Evolutionary conservation across 352 stramenopile species (phyloP).

Genomic region (Phytophthora syringae): DNA sequence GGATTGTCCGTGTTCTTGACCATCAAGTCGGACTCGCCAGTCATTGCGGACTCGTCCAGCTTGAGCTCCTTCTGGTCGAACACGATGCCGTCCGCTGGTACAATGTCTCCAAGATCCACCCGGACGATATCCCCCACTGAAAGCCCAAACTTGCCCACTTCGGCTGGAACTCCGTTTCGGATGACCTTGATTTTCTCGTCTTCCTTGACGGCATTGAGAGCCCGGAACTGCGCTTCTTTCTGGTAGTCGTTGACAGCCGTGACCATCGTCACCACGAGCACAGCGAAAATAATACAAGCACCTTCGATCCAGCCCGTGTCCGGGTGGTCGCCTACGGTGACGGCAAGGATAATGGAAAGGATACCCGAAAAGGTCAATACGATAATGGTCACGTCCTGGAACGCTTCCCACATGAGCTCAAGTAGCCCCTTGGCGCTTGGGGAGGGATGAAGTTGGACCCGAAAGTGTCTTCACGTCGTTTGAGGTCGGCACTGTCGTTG

Average conservation of each 20-base stretch:
- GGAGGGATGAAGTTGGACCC: constrained; percentile 77
- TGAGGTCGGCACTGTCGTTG: constrained; percentile 51
- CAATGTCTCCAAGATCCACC: constrained; percentile 85
- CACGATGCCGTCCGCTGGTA: constrained; percentile 91
- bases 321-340: constrained; percentile 62
- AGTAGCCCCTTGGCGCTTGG: constrained; percentile 55
- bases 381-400: constrained; percentile 85
- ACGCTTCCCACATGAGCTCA: constrained; percentile 91
- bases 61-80: constrained; percentile 91
- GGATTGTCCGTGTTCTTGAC: constrained; percentile 86
- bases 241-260: constrained; percentile 93
- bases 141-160: constrained; percentile 81
- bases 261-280: constrained; percentile 92
- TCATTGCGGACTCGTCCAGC: constrained; percentile 93
- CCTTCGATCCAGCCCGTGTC: constrained; percentile 91
- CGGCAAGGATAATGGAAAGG: constrained; percentile 58
- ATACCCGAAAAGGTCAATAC: constrained; percentile 60
- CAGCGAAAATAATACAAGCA: constrained; percentile 90
- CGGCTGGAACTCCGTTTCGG: constrained; percentile 63
- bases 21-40: constrained; percentile 92
- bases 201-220: constrained; percentile 86
- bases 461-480: constrained; percentile 60
- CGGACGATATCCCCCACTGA: constrained; percentile 91
- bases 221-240: constrained; percentile 91
- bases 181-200: constrained; percentile 88